Conservation (phyloP, 2,329 filamentous ascomycete species). For the Beauveria sp. region DNA sequence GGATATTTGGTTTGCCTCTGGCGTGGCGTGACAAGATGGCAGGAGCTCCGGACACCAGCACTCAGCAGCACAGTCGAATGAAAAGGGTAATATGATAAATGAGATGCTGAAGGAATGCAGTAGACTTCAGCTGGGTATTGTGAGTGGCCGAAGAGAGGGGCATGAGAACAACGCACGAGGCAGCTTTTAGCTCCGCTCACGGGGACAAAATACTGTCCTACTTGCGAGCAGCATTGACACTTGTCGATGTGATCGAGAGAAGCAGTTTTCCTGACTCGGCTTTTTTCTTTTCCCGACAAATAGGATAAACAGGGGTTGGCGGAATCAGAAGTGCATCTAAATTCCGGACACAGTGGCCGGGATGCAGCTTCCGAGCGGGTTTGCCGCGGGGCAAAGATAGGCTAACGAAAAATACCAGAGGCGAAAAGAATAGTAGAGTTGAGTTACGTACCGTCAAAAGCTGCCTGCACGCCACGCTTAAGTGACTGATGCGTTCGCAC, state of each 20-base stretch:
- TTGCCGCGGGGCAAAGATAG: conserved; percentile 11
- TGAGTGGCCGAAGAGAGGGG: background rate
- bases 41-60: background rate
- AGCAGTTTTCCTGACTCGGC: background rate
- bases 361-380: conserved; percentile 1
- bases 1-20: background rate
- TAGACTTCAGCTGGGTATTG: no score
- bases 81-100: no score
- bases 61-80: background rate
- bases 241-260: background rate
- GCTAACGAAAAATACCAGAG: background rate
- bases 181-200: background rate
- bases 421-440: background rate
- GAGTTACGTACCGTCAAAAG: conserved; percentile 48
- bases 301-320: background rate
- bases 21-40: background rate
- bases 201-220: background rate
- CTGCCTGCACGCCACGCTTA: conserved; percentile 52
- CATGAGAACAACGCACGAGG: background rate
- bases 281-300: background rate
- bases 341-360: background rate
- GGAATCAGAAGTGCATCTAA: background rate
- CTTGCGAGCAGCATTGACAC: background rate
- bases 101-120: background rate
- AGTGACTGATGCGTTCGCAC: conserved; percentile 33